Conservation (phyloP, 345 rosid genomes). For the Aegle marmelos region DNA sequence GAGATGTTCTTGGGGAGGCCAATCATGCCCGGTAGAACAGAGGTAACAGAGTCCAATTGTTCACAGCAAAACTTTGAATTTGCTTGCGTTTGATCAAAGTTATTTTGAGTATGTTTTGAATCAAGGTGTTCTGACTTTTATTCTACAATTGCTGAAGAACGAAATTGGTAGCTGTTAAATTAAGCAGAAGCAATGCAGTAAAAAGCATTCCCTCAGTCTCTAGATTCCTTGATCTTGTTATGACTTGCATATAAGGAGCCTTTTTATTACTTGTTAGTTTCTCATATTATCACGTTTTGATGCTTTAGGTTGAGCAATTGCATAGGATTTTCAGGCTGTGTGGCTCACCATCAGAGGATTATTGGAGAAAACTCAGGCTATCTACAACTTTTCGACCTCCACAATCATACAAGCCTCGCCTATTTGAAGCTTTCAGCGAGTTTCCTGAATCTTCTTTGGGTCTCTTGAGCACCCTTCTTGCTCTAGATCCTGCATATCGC, state of each 20-base stretch:
- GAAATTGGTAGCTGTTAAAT: background rate
- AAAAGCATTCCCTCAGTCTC: background rate
- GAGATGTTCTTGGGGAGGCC: constrained; percentile 60
- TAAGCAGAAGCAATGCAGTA: no score
- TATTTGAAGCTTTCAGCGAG: constrained; percentile 34
- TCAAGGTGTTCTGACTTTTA: background rate
- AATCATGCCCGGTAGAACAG: constrained; percentile 58
- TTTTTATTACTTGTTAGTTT: background rate
- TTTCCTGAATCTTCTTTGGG: constrained; percentile 51
- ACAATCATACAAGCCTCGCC: constrained; percentile 36
- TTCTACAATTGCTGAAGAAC: no score
- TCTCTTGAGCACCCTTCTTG: constrained; percentile 53
- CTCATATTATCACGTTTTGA: background rate
- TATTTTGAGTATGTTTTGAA: background rate
- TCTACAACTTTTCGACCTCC: constrained; percentile 59
- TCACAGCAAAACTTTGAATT: background rate
- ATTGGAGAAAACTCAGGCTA: constrained; percentile 72
- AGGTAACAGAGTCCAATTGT: constrained; percentile 28
- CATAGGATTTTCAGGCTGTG: constrained; percentile 83
- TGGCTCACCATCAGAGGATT: constrained; percentile 83
- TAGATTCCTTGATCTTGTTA: background rate
- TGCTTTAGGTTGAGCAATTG: constrained; percentile 72
- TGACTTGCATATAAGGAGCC: background rate
- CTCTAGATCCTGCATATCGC: constrained; percentile 50
- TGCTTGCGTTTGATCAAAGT: background rate